phyloP scores from a whole-genome alignment of 164 flowering plant species.

The Aristolochia fimbriata region DNA sequence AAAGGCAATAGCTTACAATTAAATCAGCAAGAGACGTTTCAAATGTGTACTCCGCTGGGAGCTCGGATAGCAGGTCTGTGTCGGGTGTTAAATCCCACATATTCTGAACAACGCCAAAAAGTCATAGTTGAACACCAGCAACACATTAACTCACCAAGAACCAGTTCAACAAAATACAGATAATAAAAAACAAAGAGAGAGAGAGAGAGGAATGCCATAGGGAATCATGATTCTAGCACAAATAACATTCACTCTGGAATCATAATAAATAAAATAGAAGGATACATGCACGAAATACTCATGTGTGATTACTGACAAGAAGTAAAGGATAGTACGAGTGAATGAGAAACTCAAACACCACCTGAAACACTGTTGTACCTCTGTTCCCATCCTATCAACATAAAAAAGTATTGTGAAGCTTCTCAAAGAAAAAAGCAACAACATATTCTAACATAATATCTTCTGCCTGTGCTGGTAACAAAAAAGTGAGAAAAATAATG shows the following conservation, averaged over 20 bases:
- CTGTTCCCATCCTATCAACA: too few species aligned
- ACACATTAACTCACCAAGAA: not conserved
- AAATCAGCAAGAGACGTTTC: conserved; percentile 85
- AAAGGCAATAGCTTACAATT: conserved; percentile 34
- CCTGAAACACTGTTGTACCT: too few species aligned
- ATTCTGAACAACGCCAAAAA: conserved; percentile 27
- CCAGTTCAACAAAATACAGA: not conserved
- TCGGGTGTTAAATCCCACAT: conserved; percentile 87
- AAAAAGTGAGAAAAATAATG: not conserved
- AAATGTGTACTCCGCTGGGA: conserved; percentile 56
- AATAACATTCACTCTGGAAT: not conserved
- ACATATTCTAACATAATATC: too few species aligned
- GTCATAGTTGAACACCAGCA: too few species aligned
- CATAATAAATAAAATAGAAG: too few species aligned
- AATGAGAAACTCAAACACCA: too few species aligned
- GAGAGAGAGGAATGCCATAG: not conserved
- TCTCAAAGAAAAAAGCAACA: too few species aligned
- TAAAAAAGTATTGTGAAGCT: too few species aligned
- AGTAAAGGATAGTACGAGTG: too few species aligned
- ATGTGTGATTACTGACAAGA: too few species aligned
- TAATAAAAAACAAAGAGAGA: not conserved
- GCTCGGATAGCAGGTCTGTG: conserved; percentile 43
- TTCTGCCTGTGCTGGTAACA: not conserved
- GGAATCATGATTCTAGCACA: not conserved
- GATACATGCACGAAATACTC: too few species aligned